These are phyloP conservation scores for Strobilomyces dryophilus DNA, from an alignment of 768 basidiomycete species.

Conservation along the genomic window DNA sequence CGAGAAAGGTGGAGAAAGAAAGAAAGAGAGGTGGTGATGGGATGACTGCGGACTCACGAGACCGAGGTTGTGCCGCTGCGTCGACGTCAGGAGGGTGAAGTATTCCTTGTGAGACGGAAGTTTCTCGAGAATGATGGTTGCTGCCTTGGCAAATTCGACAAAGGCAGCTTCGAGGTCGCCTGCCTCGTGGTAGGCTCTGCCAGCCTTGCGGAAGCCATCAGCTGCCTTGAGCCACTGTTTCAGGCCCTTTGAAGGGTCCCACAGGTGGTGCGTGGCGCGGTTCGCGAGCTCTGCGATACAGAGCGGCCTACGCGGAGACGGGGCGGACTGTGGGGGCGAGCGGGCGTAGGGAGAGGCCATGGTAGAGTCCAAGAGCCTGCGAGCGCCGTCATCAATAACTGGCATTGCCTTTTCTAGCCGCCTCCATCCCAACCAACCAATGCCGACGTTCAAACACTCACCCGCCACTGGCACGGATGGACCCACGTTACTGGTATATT, in stretches of 20 bases:
- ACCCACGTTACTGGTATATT: constrained; percentile 41
- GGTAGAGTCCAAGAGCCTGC: constrained; percentile 2
- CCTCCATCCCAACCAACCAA: too few species aligned
- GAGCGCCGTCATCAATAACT: constrained; percentile 9
- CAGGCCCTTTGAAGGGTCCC: constrained; percentile 55
- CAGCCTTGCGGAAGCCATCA: constrained; percentile 57
- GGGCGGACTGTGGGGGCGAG: constrained; percentile 12
- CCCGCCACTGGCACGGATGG: constrained; percentile 30
- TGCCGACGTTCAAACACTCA: too few species aligned
- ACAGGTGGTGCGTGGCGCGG: constrained; percentile 50
- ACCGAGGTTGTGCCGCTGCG: constrained; percentile 64
- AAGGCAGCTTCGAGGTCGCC: constrained; percentile 71
- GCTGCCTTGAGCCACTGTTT: constrained; percentile 66
- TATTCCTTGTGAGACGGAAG: constrained; percentile 74
- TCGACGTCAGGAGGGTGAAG: constrained; percentile 44
- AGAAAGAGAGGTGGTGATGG: not conserved
- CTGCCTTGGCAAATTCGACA: constrained; percentile 66
- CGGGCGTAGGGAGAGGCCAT: constrained; percentile 21
- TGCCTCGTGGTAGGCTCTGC: constrained; percentile 40
- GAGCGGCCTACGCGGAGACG: constrained; percentile 40
- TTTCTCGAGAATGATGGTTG: constrained; percentile 74
- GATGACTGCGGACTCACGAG: constrained; percentile 50
- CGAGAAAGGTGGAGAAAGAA: not conserved
- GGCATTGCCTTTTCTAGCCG: constrained; percentile 21
- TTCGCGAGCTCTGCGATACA: constrained; percentile 66